These are phyloP conservation scores for Camelina sativa DNA, from an alignment of 345 rosid species.

Conservation along the genomic window DNA sequence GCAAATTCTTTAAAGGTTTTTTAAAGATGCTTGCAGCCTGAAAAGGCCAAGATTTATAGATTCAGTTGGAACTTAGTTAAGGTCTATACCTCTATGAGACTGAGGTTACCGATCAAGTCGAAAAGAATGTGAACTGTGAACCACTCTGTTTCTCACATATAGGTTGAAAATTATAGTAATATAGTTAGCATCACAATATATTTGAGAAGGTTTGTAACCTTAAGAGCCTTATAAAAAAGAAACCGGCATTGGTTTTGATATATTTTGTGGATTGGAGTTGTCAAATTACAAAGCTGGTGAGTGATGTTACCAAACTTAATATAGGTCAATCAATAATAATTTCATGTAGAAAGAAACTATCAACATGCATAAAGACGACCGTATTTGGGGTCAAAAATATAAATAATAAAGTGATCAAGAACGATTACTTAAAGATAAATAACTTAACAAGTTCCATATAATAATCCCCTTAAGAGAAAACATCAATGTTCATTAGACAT, in stretches of 20 bases:
- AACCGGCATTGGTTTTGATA: neutral
- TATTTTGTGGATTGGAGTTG: neutral
- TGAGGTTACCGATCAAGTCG: neutral
- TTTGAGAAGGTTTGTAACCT: neutral
- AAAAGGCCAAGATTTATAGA: neutral
- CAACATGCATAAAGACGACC: neutral
- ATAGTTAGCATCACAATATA: neutral
- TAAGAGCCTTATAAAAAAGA: neutral
- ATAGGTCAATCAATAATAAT: neutral
- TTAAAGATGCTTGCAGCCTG: neutral
- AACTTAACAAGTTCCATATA: constrained; percentile 11
- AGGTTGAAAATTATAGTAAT: neutral
- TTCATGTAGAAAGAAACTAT: neutral
- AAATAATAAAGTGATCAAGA: constrained; percentile 10
- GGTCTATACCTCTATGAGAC: neutral
- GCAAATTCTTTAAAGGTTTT: neutral
- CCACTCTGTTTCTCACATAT: neutral
- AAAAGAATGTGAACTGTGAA: neutral
- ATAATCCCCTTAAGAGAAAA: constrained; percentile 17
- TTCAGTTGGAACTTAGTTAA: neutral
- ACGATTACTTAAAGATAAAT: neutral
- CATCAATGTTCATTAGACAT: constrained; percentile 39
- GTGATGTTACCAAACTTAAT: neutral
- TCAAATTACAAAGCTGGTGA: neutral
- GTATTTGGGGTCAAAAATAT: neutral